These are phyloP conservation scores for Podila minutissima DNA, from an alignment of 192 early-diverging fungal species.

Conservation along the genomic window DNA sequence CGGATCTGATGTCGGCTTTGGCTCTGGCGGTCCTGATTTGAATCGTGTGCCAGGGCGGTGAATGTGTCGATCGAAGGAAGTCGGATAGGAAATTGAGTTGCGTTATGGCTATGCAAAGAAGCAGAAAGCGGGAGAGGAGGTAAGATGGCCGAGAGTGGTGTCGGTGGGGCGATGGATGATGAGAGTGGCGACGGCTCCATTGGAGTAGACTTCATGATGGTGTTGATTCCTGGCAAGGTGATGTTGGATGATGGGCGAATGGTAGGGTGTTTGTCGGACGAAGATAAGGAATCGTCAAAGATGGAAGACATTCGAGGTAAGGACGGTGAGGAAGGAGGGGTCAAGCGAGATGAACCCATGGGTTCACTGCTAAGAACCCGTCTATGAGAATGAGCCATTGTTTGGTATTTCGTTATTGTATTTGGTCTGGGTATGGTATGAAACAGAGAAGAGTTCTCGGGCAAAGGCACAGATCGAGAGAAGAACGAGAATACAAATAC, in stretches of 20 bases:
- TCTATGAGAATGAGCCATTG: background rate
- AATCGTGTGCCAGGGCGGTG: background rate
- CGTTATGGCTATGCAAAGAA: background rate
- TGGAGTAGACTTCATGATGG: background rate
- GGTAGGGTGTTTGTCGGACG: background rate
- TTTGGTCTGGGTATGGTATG: background rate
- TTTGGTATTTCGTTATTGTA: background rate
- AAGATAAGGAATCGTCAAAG: background rate
- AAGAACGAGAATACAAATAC: background rate
- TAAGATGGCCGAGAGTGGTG: background rate
- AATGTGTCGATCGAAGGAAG: background rate
- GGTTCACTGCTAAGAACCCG: background rate
- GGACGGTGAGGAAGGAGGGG: background rate
- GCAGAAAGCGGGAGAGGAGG: background rate
- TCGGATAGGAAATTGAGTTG: background rate
- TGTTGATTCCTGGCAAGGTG: background rate
- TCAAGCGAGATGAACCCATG: background rate
- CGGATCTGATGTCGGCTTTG: no score
- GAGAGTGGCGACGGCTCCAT: background rate
- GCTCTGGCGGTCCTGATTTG: no score
- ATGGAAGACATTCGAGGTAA: background rate
- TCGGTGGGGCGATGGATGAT: background rate
- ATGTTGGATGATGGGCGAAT: background rate
- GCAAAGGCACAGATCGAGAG: background rate
- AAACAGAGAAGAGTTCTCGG: background rate